Base-by-base conservation (phyloP, 805 yeast species). In the Kurtzmaniella cleridarum region DNA sequence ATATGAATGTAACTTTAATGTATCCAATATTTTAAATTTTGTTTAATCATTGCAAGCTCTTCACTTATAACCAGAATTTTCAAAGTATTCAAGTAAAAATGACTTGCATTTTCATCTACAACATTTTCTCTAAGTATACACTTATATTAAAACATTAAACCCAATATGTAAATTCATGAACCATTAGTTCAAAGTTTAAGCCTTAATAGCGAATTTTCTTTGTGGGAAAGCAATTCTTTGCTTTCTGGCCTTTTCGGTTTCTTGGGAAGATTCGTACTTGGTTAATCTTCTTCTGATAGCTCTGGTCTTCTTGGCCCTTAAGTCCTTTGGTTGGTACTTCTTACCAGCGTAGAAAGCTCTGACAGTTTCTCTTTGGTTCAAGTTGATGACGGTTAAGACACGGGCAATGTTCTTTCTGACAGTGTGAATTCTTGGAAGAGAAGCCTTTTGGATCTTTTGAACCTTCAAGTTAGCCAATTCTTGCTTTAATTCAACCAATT, bases 231-330 rank as follows among this genome's bases (percentile, higher is more conserved):
- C 95, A 64, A 80, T 78, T 65, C 79, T 79, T 75, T 78, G 82
- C 90, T 93, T 93, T 75, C 78, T 79, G 69, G 90, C 88, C 80
- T 85, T 89, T 59, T 74, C 84, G 64, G 98, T 91, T 69, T 75
- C 72, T 69, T 75, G 75, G 60, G 78, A 64, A 69, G 86, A 82
- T 78, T 93, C 96, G 73, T 73, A 71, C 66, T 84, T 78, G 72
- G 97, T 81, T 68, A 93, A 80, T 68, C 82, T 80, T 81, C 98
- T 86, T 86, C 98, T 91, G 75, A 91, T 76, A 73, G 98, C 98
- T 84, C 98, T 91, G 75, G 99, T 93, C 85, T 93, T 87, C 91
- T 93, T 93, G 62, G 89, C 95, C 79, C 98, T 91, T 77, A 93
- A 81, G 72, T 90, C 97, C 80, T 91, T 90, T 79, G 98, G 98